Base-by-base conservation (phyloP, 352 stramenopile species). In the Pilasporangium apinafurcum region DNA sequence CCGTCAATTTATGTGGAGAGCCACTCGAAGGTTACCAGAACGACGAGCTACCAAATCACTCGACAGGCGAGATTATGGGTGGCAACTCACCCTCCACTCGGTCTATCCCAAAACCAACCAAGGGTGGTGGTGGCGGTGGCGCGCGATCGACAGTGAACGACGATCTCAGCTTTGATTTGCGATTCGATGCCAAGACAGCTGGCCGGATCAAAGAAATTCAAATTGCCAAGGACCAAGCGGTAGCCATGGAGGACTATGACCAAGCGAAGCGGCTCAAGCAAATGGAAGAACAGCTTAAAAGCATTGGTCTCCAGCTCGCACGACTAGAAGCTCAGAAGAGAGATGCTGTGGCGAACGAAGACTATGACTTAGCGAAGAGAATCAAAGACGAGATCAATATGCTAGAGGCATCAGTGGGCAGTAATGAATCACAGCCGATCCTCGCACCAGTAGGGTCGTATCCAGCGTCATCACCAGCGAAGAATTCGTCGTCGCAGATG, bases 201-300 rank as follows among this genome's bases (percentile, higher is more conserved):
- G 63, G 83, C 12, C 76, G 67, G 44, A 94, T 97, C 45, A 66
- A 81, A n/a, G 83, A 96, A 47, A 81, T 97, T 31, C 81, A 95
- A 38, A 46, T 72, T 20, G 86, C 84, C 8, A 95, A 93, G 44
- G 65, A 92, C 30, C 72, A 86, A 29, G 81, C 92, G 0, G 74
- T 95, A 14, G 78, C 82, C 1, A 70, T 72, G 21, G 92, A 98
- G 48, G 88, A 97, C 62, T 97, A 96, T 51, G 84, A 96, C 43
- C 77, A 89, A 48, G 81, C 81, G 10, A 93, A 93, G 37, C 55
- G 70, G 20, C 62, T 93, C 8, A 93, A 93, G 55, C 60, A 70
- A 24, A 77, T 85, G 64, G 81, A 93, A 38, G 90, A 96, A 44
- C 68, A 95, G 40, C 65, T 97, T 33, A 97, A 97, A 56, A 91